Percentiles rank a stretch among this genome's conserved stretches.
These are phyloP conservation scores for Leishmania martiniquensis DNA, from an alignment of 208 protist species.

Conservation along the genomic window DNA sequence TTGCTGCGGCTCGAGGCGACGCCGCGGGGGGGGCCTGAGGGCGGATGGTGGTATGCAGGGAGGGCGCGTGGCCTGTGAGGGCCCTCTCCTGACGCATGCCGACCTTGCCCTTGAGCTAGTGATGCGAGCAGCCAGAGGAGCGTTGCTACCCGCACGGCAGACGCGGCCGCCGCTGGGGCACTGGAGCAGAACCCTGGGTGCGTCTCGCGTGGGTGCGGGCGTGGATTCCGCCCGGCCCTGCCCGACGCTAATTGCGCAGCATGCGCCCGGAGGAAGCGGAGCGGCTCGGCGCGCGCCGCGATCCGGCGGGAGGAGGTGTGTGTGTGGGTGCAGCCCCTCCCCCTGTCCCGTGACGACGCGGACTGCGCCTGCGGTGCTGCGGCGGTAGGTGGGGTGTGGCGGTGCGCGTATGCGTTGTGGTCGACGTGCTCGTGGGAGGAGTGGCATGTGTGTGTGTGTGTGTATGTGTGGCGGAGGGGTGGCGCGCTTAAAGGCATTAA, in stretches of 20 bases:
- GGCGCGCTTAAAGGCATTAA: too few relatives aligned
- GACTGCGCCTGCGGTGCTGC: too few relatives aligned
- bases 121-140: background rate
- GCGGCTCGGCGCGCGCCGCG: too few relatives aligned
- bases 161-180: too few relatives aligned
- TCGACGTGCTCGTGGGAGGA: background rate
- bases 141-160: background rate
- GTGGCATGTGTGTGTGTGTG: background rate
- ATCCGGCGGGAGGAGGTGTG: too few relatives aligned
- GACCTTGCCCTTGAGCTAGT: background rate
- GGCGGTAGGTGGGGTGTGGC: too few relatives aligned
- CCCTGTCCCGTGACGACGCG: too few relatives aligned
- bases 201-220: background rate
- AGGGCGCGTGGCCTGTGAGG: background rate
- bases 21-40: too few relatives aligned
- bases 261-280: background rate
- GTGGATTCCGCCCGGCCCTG: background rate
- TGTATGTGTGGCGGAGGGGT: background rate
- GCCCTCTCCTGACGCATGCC: background rate
- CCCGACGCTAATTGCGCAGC: background rate
- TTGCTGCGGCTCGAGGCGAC: background rate
- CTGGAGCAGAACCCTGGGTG: background rate
- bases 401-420: background rate
- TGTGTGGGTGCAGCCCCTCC: too few relatives aligned
- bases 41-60: too few relatives aligned